Percentiles rank a stretch among this genome's conserved stretches.
Evolutionary conservation across 352 stramenopile species (phyloP).

Genomic region (Plasmopara halstedii): DNA sequence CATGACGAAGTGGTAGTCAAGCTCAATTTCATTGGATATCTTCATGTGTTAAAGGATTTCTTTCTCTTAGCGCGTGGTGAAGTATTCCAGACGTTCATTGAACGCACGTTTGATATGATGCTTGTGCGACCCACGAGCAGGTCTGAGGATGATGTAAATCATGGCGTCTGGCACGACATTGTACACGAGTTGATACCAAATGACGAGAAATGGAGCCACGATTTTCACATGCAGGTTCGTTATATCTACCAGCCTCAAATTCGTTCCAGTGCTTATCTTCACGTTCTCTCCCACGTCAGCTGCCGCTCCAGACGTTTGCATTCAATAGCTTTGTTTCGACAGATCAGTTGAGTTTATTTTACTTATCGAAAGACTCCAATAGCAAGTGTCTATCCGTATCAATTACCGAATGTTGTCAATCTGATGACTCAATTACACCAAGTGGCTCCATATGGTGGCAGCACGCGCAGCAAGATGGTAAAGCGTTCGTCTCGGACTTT

Average conservation of each 20-base stretch:
- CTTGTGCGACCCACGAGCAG: slow-evolving; percentile 33
- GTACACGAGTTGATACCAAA: slow-evolving; percentile 45
- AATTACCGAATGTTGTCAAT: too few relatives aligned
- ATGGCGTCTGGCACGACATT: slow-evolving; percentile 46
- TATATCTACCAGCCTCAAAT: neutral
- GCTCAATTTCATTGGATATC: slow-evolving; percentile 47
- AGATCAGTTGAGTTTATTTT: slow-evolving; percentile 22
- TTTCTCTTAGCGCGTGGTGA: slow-evolving; percentile 63
- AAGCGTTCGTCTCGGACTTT: slow-evolving; percentile 37
- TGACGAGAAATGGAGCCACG: slow-evolving; percentile 25
- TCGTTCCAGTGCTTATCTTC: neutral
- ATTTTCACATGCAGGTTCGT: slow-evolving; percentile 42
- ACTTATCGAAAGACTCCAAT: slow-evolving; percentile 17
- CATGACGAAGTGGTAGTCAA: slow-evolving; percentile 66
- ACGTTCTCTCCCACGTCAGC: slow-evolving; percentile 12
- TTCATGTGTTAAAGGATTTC: slow-evolving; percentile 53
- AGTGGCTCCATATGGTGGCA: slow-evolving; percentile 43
- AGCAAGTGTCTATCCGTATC: slow-evolving; percentile 25
- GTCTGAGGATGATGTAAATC: slow-evolving; percentile 57
- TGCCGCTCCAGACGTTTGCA: slow-evolving; percentile 53
- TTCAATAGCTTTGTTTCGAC: slow-evolving; percentile 34
- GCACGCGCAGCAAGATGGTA: slow-evolving; percentile 31
- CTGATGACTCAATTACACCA: too few relatives aligned
- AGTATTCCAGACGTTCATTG: slow-evolving; percentile 67
- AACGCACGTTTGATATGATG: slow-evolving; percentile 56